Conservation (phyloP, 106 monocot species). For the Phalaenopsis equestris region DNA sequence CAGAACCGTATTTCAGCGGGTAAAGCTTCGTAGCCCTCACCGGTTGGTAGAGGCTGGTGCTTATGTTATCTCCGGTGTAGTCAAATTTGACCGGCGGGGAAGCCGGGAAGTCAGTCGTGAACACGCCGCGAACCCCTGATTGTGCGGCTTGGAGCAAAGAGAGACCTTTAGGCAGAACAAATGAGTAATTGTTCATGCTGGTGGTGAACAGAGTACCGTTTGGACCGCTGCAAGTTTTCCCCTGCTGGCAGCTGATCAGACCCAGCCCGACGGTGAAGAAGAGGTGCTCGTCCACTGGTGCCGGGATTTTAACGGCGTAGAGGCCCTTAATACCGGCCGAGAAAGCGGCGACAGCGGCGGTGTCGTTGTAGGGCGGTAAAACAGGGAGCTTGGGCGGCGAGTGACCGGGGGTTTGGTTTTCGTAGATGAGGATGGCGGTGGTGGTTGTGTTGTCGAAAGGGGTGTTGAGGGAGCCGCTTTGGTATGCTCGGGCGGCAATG, state of each 20-base stretch:
- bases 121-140: conserved; percentile 26
- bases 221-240: conserved; percentile 28
- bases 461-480: conserved; percentile 28
- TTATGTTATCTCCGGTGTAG: conserved; percentile 35
- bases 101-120: conserved; percentile 49
- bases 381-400: neutral
- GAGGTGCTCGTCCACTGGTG: conserved; percentile 38
- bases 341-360: conserved; percentile 22
- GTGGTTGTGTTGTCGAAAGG: conserved; percentile 63
- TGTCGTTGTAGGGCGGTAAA: conserved; percentile 41
- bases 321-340: conserved; percentile 29
- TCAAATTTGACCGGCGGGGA: conserved; percentile 38
- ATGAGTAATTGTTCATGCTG: conserved; percentile 71
- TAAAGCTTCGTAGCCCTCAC: conserved; percentile 33
- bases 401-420: neutral
- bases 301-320: conserved; percentile 21
- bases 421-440: conserved; percentile 65
- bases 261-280: conserved; percentile 57
- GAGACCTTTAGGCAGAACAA: conserved; percentile 23
- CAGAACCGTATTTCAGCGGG: conserved; percentile 30
- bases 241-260: conserved; percentile 29
- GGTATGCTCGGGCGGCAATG: conserved; percentile 62
- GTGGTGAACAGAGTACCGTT: conserved; percentile 31
- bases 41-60: conserved; percentile 25
- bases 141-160: conserved; percentile 51